Base-by-base conservation (phyloP, 352 stramenopile species). In the Globisporangium cederbergense region DNA sequence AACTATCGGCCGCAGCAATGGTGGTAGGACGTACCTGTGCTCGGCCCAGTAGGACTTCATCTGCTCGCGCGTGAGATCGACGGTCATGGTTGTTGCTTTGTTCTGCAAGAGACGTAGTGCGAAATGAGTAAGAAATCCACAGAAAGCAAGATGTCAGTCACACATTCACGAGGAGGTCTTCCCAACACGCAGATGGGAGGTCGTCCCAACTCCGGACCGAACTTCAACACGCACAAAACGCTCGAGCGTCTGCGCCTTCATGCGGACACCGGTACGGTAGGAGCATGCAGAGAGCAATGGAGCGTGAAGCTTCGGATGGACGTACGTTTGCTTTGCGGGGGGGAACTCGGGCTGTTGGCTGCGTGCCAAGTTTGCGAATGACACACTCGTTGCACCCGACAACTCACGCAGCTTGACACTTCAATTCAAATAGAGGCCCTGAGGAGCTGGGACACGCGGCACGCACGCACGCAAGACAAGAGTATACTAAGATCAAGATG, bases 11-110 rank as follows among this genome's bases (percentile, higher is more conserved):
- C 52, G 18, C 52, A 46, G 10, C 10, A 28, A 20, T n/a, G 20
- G 18, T 42, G 14, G 10, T 25, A 54, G 18, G 8, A 25, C 57
- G 32, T 14, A 78, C 74, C 75, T 85, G 75, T 93, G 83, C 64
- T 91, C 80, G 4, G 68, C 77, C 85, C 85, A 94, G 74, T 92
- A 94, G 52, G 75, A 79, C 70, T 91, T 94, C 85, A 94, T 94
- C 40, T 79, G 67, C 34, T 78, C 64, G 55, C 85, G 81, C 11
- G 81, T 94, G 34, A 67, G 70, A 51, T 83, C 70, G 51, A 79
- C 71, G 25, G 73, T 87, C 75, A 85, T 89, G 14, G 66, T 81
- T 52, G 16, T 16, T 54, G 40, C 7, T n/a, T 13, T 30, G 25
- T 10, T 40, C 38, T 54, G 32, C 8, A n/a, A 6, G 32, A 5